Evolutionary conservation across 2,329 filamentous ascomycete genomes (phyloP).

Genomic region (Beauveria brongniartii): DNA sequence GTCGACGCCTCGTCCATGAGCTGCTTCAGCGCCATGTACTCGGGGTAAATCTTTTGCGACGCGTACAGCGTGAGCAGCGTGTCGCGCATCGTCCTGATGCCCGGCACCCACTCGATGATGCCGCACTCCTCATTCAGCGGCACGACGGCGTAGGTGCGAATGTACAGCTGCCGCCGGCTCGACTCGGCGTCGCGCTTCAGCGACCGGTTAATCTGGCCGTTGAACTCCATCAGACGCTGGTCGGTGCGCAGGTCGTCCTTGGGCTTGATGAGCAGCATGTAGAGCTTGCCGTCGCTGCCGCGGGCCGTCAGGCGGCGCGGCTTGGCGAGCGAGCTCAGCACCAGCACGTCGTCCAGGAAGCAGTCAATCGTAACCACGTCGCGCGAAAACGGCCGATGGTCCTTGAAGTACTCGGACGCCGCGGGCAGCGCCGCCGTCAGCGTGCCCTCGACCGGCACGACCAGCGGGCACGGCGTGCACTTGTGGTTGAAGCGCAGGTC

Average conservation of each 20-base stretch:
- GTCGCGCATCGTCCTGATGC: slow-evolving; percentile 87
- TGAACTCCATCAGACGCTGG: slow-evolving; percentile 98
- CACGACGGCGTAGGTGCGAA: slow-evolving; percentile 94
- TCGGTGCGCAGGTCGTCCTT: slow-evolving; percentile 98
- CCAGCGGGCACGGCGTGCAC: slow-evolving; percentile 71
- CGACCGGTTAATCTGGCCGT: slow-evolving; percentile 92
- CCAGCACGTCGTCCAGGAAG: slow-evolving; percentile 81
- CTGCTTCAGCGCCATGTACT: slow-evolving; percentile 60
- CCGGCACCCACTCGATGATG: slow-evolving; percentile 97
- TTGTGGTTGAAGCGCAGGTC: slow-evolving; percentile 81
- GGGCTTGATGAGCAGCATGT: slow-evolving; percentile 90
- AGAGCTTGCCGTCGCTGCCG: slow-evolving; percentile 80
- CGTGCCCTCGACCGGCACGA: slow-evolving; percentile 81
- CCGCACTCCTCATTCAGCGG: slow-evolving; percentile 96
- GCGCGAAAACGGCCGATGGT: slow-evolving; percentile 78
- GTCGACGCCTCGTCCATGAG: slow-evolving; percentile 56
- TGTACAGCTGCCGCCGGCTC: slow-evolving; percentile 82
- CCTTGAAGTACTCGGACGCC: slow-evolving; percentile 60
- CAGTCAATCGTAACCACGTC: slow-evolving; percentile 75
- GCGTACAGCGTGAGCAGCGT: slow-evolving; percentile 75
- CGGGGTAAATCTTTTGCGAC: slow-evolving; percentile 59
- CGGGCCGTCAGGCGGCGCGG: slow-evolving; percentile 82
- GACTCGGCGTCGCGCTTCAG: slow-evolving; percentile 87
- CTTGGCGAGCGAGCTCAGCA: slow-evolving; percentile 85
- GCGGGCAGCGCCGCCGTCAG: slow-evolving; percentile 75